Base-by-base conservation (phyloP, 495 filamentous ascomycete species). In the Neurospora tetrasperma region DNA sequence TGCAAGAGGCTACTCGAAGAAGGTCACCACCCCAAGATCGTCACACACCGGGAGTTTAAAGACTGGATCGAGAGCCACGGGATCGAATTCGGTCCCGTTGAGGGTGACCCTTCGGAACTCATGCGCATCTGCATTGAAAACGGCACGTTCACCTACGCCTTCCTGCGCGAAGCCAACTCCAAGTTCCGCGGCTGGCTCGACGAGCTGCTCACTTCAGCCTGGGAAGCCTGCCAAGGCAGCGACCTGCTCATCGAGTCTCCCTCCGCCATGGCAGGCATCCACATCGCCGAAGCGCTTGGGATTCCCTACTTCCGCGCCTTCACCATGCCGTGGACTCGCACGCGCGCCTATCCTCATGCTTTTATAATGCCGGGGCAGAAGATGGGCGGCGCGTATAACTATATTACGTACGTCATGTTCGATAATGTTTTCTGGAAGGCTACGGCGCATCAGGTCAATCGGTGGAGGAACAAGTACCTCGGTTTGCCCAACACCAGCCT, bases 261-360 rank as follows among this genome's bases (percentile, higher is more conserved):
- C n/a, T 94, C 91, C 75, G 94, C 96, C 59, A 99, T 99, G 96
- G 94, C 90, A 11, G 96, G 96, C 40, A 97, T 99, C 59, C 96
- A 99, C 80, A 98, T 99, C 74, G 96, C 96, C n/a, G 96, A 99
- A 82, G 94, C 94, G 8, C 86, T 99, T 6, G 86, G 87, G 42
- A 96, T 99, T 70, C 96, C 96, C 7, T 99, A 99, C 78, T 98
- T 98, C 86, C 89, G 96, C 73, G 96, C 94, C 0, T 99, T 99
- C 81, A 96, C 95, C 20, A 99, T 99, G 96, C 96, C 96, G 16
- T 99, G 96, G 96, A 95, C 96, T 0, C 90, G 94, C 62, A 99
- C 96, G 31, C 86, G 96, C 70, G 93, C 96, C 4, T 99, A 99
- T 77, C 96, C 96, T 14, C 96, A 99, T 83, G 96, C 96, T 7